Percentiles rank a stretch among this genome's conserved stretches.
These are phyloP conservation scores for Acacia pycnantha DNA, from an alignment of 331 rosid genomes.

Conservation along the genomic window DNA sequence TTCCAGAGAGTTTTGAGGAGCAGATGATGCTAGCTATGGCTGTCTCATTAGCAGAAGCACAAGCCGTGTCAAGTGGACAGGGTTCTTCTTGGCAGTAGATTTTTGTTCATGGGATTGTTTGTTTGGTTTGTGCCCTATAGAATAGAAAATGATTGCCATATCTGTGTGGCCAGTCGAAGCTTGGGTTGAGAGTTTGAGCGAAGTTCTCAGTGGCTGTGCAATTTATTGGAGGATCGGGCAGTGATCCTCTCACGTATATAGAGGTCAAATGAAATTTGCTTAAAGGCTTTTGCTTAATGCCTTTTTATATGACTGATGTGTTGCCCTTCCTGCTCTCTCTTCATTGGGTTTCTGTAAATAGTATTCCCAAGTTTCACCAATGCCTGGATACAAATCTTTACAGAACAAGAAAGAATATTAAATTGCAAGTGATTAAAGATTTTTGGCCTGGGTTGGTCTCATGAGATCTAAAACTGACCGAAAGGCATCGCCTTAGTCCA, in stretches of 20 bases:
- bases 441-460: not conserved
- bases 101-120: not conserved
- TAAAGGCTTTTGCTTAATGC: conserved; percentile 32
- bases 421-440: not conserved
- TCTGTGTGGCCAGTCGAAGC: conserved; percentile 37
- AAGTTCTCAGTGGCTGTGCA: conserved; percentile 32
- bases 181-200: conserved; percentile 36
- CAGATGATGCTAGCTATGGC: conserved; percentile 99
- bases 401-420: conserved; percentile 30
- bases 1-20: conserved; percentile 93
- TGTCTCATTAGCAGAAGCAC: conserved; percentile 87
- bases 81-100: conserved; percentile 68
- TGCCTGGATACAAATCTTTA: conserved; percentile 19
- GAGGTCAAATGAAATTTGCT: conserved; percentile 51
- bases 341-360: conserved; percentile 48
- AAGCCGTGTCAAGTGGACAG: conserved; percentile 59
- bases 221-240: conserved; percentile 47
- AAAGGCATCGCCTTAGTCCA: not conserved
- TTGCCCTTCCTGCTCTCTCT: not conserved
- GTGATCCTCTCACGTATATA: conserved; percentile 43
- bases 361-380: conserved; percentile 2
- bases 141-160: conserved; percentile 31
- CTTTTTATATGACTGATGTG: conserved; percentile 24
- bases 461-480: not conserved
- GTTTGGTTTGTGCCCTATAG: conserved; percentile 11